These are phyloP conservation scores for Tuber magnatum DNA, from an alignment of 495 filamentous ascomycete species.

Conservation along the genomic window DNA sequence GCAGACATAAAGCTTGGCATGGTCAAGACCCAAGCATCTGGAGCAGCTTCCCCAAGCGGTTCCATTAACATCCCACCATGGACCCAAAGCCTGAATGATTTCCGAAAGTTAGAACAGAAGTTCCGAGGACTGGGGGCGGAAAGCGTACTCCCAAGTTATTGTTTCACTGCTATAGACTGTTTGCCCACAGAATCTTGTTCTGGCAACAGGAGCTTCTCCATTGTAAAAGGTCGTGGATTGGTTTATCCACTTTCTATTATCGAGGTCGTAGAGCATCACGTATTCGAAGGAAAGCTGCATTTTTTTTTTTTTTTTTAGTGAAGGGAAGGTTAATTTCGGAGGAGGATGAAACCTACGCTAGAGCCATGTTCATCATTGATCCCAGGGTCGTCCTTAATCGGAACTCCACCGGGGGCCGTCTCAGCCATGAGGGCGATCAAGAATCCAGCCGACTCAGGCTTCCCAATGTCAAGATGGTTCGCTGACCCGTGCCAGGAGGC, in stretches of 20 bases:
- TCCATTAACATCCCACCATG: slow-evolving; percentile 17
- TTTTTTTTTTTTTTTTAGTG: not conserved
- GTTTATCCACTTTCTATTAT: slow-evolving; percentile 17
- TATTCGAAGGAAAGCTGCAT: slow-evolving; percentile 9
- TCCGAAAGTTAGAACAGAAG: not conserved
- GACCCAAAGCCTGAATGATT: slow-evolving; percentile 16
- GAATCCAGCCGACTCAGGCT: slow-evolving; percentile 2
- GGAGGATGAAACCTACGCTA: not conserved
- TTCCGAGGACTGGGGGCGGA: not conserved
- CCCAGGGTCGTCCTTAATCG: not conserved
- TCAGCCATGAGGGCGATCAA: slow-evolving; percentile 23
- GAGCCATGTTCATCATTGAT: slow-evolving; percentile 16
- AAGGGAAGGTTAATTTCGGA: not conserved
- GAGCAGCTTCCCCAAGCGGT: slow-evolving; percentile 8
- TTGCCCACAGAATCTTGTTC: slow-evolving; percentile 23
- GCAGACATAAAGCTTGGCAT: slow-evolving; percentile 27
- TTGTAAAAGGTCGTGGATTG: slow-evolving; percentile 23
- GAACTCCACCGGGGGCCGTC: slow-evolving; percentile 7
- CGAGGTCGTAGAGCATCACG: slow-evolving; percentile 16
- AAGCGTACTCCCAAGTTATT: slow-evolving; percentile 26
- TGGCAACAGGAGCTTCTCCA: slow-evolving; percentile 5
- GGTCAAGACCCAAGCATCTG: slow-evolving; percentile 21
- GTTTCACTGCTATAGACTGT: slow-evolving; percentile 19
- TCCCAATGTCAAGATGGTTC: slow-evolving; percentile 12
- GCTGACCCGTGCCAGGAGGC: slow-evolving; percentile 24